Evolutionary conservation across 208 protist species (phyloP).

Genomic region (Trypanosoma rangeli): DNA sequence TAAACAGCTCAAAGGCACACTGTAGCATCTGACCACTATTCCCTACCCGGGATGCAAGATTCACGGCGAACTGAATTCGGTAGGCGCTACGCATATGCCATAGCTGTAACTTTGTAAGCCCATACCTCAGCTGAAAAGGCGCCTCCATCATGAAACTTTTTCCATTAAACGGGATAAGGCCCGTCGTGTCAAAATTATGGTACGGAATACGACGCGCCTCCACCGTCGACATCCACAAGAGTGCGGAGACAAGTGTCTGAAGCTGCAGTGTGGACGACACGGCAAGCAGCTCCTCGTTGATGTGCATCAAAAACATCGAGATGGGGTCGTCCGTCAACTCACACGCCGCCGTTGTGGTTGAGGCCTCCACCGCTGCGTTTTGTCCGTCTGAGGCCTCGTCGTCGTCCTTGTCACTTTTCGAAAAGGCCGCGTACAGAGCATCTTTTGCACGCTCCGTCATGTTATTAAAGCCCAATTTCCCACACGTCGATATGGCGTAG

Average conservation of each 20-base stretch:
- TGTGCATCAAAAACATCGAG: conserved; percentile 10
- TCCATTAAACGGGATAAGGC: conserved; percentile 22
- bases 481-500: conserved; percentile 44
- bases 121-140: conserved; percentile 28
- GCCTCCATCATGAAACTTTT: conserved; percentile 20
- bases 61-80: conserved; percentile 31
- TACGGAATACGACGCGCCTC: conserved; percentile 22
- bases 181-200: conserved; percentile 24
- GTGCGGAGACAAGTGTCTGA: conserved; percentile 31
- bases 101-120: conserved; percentile 16
- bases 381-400: neutral
- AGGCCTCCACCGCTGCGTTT: neutral
- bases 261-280: conserved; percentile 20
- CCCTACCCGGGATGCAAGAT: conserved; percentile 20
- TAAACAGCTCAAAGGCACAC: conserved; percentile 46
- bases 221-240: conserved; percentile 30
- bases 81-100: conserved; percentile 29
- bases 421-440: conserved; percentile 35
- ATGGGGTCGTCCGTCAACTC: neutral
- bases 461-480: conserved; percentile 35
- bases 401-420: conserved; percentile 1
- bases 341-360: neutral
- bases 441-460: conserved; percentile 33
- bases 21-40: conserved; percentile 33
- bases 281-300: conserved; percentile 26